Base-by-base conservation (phyloP, 1,284 basidiomycete species). In the Filobasidium uniguttulatum region DNA sequence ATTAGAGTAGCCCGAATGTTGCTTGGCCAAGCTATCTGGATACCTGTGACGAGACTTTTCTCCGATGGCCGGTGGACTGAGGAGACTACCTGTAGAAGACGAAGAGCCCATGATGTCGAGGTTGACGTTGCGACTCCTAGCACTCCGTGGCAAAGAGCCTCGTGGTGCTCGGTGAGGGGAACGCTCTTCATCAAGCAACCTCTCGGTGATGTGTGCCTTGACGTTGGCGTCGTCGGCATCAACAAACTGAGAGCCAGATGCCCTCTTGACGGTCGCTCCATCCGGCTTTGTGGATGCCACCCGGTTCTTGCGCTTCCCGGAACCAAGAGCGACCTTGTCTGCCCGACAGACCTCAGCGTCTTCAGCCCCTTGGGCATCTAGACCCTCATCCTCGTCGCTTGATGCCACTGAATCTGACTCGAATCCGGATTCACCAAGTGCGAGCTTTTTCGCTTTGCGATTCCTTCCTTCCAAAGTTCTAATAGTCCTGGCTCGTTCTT, bases 201-300 rank as follows among this genome's bases (percentile, higher is more conserved):
- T 3, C 14, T 30, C 31, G 22, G 44, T 43, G 15, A 50, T 82
- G 62, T 89, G 85, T 57, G 82, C 80, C 56, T 83, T 77, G 4
- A 84, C 85, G 54, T 81, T 75, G n/a, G 81, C 83, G 53, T 90
- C 88, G 56, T 89, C 84, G 5, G 87, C 88, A 63, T 90, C 87
- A 78, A 85, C 81, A 61, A 91, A 91, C 60, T 90, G 88, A 5
- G 85, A 88, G 1, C 67, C 76, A 3, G 77, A 75, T 9, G 60
- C n/a, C 53, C 49, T 67, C 60, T 50, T 62, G 36, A 40, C 38
- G 17, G 34, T 33, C 37, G 45, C 44, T 31, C 40, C 46, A 48
- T 38, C 28, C 1, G 45, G 46, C 49, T 52, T 56, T 43, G 44
- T 44, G 28, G 28, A 22, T 5, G 47, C 26, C 26, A 49, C 30